Evolutionary conservation across 306 rosid genomes (phyloP).

Genomic region (Trifolium pratense): DNA sequence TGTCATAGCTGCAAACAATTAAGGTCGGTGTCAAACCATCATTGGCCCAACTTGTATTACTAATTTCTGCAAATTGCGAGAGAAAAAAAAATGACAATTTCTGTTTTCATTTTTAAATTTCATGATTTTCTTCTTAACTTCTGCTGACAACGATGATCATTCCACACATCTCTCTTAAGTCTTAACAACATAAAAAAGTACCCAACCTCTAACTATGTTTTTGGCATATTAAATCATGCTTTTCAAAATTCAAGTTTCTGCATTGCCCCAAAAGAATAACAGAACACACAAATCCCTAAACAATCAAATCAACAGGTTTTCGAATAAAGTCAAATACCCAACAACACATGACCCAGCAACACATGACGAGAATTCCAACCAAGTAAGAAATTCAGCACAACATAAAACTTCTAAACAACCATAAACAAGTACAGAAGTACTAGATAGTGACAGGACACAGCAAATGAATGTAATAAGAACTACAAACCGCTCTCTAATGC

Average conservation of each 20-base stretch:
- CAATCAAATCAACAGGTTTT: constrained; percentile 12
- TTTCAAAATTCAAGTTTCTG: constrained; percentile 34
- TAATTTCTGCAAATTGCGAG: not conserved
- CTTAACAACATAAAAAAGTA: constrained; percentile 6
- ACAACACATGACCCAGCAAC: no score
- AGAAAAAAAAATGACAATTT: not conserved
- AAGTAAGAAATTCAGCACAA: constrained; percentile 34
- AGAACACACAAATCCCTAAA: not conserved
- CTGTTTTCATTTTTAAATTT: not conserved
- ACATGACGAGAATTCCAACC: not conserved
- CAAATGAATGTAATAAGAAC: constrained; percentile 41
- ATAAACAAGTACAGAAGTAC: not conserved
- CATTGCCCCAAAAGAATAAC: constrained; percentile 21
- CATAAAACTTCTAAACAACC: constrained; percentile 26
- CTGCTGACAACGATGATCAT: not conserved
- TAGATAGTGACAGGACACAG: not conserved
- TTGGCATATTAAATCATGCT: constrained; percentile 8
- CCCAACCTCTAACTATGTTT: constrained; percentile 19
- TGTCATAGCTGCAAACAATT: constrained; percentile 92
- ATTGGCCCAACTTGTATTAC: constrained; percentile 24
- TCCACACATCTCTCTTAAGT: constrained; percentile 2
- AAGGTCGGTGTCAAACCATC: constrained; percentile 44
- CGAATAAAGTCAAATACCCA: constrained; percentile 16
- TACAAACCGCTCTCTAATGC: constrained; percentile 84
- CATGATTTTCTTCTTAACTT: constrained; percentile 15